Conservation (phyloP, 768 basidiomycete species). For the Mycena vitilis region DNA sequence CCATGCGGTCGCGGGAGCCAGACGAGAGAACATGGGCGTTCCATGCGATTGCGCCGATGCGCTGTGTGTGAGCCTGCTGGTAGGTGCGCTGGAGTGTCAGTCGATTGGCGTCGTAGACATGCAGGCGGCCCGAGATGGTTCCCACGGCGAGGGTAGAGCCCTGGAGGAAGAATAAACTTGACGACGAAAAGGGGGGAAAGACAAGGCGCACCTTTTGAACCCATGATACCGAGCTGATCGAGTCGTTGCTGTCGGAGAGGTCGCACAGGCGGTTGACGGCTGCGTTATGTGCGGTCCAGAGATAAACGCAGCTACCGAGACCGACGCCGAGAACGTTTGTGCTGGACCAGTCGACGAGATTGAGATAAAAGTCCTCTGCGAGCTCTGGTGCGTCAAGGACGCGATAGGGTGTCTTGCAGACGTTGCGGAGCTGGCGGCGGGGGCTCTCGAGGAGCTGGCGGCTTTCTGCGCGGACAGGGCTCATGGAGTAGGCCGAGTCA, state of each 20-base stretch:
- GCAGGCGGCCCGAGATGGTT: constrained; percentile 87
- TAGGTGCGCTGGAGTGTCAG: constrained; percentile 85
- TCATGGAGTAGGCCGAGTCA: constrained; percentile 90
- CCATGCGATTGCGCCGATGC: constrained; percentile 96
- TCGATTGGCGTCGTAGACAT: constrained; percentile 92
- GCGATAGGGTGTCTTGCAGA: constrained; percentile 96
- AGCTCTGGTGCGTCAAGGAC: constrained; percentile 97
- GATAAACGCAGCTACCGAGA: constrained; percentile 90
- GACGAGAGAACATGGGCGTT: constrained; percentile 88
- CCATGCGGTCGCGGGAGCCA: constrained; percentile 90
- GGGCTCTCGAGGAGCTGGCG: constrained; percentile 88
- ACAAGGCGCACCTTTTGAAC: constrained; percentile 70
- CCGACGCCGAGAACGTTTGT: constrained; percentile 97
- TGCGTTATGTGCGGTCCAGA: constrained; percentile 96
- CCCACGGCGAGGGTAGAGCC: constrained; percentile 94
- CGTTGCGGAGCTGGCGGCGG: constrained; percentile 79
- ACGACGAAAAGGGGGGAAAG: background rate
- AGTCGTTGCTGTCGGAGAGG: constrained; percentile 71
- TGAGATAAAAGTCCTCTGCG: constrained; percentile 98
- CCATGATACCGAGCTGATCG: constrained; percentile 92
- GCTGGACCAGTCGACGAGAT: constrained; percentile 96
- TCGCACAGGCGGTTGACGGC: constrained; percentile 94
- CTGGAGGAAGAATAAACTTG: constrained; percentile 40
- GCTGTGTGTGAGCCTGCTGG: constrained; percentile 83
- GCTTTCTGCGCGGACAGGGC: constrained; percentile 87